These are phyloP conservation scores for Naumovozyma castellii DNA, from an alignment of 805 yeast genomes.

Conservation along the genomic window DNA sequence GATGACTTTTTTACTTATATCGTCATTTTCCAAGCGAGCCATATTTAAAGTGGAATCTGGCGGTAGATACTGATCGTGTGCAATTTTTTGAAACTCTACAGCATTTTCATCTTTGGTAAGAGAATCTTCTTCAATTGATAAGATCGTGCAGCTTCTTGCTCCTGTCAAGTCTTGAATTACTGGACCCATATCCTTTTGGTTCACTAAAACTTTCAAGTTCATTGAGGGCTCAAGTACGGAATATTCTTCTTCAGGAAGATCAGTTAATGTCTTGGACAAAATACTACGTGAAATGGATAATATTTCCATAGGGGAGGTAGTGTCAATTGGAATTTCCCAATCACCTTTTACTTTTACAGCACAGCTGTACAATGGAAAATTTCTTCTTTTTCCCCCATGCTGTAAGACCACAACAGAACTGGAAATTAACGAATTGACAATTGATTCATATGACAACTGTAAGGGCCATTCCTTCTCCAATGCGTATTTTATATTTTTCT, in stretches of 20 bases:
- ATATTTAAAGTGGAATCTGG: constrained; percentile 48
- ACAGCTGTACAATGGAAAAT: constrained; percentile 43
- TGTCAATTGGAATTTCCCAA: constrained; percentile 49
- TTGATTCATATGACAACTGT: constrained; percentile 36
- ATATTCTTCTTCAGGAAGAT: constrained; percentile 25
- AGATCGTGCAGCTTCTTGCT: constrained; percentile 64
- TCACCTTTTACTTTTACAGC: constrained; percentile 40
- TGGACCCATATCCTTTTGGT: constrained; percentile 66
- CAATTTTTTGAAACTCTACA: constrained; percentile 44
- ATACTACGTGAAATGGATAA: constrained; percentile 40
- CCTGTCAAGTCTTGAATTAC: constrained; percentile 80
- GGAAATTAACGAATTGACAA: constrained; percentile 46
- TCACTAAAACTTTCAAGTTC: constrained; percentile 59
- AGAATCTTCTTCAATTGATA: constrained; percentile 58
- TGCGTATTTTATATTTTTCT: constrained; percentile 16
- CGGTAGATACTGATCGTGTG: constrained; percentile 61
- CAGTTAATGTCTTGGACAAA: constrained; percentile 31
- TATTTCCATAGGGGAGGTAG: constrained; percentile 32
- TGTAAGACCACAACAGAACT: constrained; percentile 56
- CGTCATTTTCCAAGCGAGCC: constrained; percentile 12
- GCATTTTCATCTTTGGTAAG: constrained; percentile 25
- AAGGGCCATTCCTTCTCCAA: constrained; percentile 41
- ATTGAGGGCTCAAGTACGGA: constrained; percentile 80
- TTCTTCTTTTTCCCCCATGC: constrained; percentile 54
- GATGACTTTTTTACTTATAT: constrained; percentile 37